Evolutionary conservation across 2,329 filamentous ascomycete genomes (phyloP).

Genomic region (Emmonsiellopsis sp.): DNA sequence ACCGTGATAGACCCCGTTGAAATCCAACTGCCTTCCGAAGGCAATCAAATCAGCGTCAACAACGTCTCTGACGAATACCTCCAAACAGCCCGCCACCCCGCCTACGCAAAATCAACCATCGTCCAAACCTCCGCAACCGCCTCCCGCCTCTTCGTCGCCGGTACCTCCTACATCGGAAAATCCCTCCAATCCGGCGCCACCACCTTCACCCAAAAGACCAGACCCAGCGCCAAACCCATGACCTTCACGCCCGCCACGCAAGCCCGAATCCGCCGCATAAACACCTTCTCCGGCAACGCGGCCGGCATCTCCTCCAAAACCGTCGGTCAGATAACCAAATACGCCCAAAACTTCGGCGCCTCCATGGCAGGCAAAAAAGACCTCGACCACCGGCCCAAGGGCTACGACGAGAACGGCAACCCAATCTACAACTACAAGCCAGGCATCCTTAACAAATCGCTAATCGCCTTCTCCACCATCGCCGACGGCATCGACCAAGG

Average conservation of each 20-base stretch:
- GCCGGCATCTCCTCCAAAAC: slow-evolving; percentile 77
- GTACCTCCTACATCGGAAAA: slow-evolving; percentile 69
- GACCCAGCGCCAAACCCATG: slow-evolving; percentile 69
- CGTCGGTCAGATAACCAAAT: slow-evolving; percentile 69
- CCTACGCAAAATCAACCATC: slow-evolving; percentile 79
- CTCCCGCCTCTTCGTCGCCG: slow-evolving; percentile 85
- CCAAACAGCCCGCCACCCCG: slow-evolving; percentile 70
- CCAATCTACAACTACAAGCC: slow-evolving; percentile 65
- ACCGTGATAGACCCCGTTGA: slow-evolving; percentile 37
- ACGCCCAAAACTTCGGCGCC: slow-evolving; percentile 86
- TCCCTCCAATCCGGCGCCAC: slow-evolving; percentile 70
- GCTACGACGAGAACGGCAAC: slow-evolving; percentile 62
- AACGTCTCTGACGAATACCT: slow-evolving; percentile 54
- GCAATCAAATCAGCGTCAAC: slow-evolving; percentile 38
- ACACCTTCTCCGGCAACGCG: slow-evolving; percentile 71
- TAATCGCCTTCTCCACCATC: slow-evolving; percentile 94
- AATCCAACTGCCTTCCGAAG: slow-evolving; percentile 38
- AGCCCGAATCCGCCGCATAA: slow-evolving; percentile 76
- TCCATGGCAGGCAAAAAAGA: slow-evolving; percentile 57
- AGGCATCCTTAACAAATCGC: slow-evolving; percentile 83
- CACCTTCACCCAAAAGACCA: slow-evolving; percentile 68
- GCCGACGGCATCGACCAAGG: slow-evolving; percentile 89
- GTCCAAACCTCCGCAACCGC: slow-evolving; percentile 82
- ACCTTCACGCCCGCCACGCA: slow-evolving; percentile 83
- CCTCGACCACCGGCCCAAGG: slow-evolving; percentile 42